Evolutionary conservation across 75 land plant genomes (phyloP).

Genomic region (Pseudotsuga menziesii): DNA sequence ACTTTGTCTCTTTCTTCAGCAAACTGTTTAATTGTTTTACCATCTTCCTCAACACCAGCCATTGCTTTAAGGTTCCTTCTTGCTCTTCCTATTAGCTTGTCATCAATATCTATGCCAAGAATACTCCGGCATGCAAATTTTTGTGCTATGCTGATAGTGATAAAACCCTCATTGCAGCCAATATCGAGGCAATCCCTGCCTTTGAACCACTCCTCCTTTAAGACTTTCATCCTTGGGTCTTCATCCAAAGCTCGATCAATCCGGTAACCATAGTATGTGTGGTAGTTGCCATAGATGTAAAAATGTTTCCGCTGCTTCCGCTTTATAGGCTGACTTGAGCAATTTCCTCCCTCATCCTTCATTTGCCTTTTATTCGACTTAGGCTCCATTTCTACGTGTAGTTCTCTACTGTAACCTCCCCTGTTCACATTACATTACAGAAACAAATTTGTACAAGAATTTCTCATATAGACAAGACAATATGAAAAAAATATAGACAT

Average conservation of each 20-base stretch:
- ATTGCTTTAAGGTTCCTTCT: constrained; percentile 9
- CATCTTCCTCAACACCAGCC: constrained; percentile 13
- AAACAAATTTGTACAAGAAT: neutral
- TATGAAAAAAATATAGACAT: neutral
- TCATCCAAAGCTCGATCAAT: constrained; percentile 41
- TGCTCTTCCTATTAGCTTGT: constrained; percentile 28
- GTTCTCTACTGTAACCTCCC: neutral
- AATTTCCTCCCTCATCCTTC: constrained; percentile 7
- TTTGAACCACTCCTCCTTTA: constrained; percentile 84
- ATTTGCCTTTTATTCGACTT: neutral
- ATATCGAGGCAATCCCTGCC: constrained; percentile 84
- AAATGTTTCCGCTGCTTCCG: constrained; percentile 28
- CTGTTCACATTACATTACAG: neutral
- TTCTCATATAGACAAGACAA: neutral
- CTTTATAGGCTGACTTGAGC: neutral
- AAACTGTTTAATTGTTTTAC: neutral
- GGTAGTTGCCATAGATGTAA: constrained; percentile 76
- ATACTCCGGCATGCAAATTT: constrained; percentile 67
- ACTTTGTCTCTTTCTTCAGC: constrained; percentile 11
- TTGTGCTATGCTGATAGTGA: constrained; percentile 75
- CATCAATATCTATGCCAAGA: constrained; percentile 86
- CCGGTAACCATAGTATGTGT: constrained; percentile 84
- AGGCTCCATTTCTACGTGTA: neutral
- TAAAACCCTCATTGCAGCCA: constrained; percentile 88
- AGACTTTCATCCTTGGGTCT: constrained; percentile 67